Evolutionary conservation across 306 rosid genomes (phyloP).

Genomic region (Castanopsis chinensis): DNA sequence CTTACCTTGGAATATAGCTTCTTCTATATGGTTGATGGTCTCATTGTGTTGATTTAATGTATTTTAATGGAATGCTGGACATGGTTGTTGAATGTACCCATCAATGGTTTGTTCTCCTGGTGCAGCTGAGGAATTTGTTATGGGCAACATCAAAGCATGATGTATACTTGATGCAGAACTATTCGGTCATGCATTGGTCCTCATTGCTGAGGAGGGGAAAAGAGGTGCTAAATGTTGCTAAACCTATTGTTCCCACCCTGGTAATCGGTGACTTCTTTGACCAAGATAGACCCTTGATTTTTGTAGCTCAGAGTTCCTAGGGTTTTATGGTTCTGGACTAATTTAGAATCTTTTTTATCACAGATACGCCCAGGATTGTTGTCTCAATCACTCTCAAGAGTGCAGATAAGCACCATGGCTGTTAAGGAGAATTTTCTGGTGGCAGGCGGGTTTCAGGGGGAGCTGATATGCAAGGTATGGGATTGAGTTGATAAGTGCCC

Average conservation of each 20-base stretch:
- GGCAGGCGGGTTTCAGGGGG: conserved; percentile 95
- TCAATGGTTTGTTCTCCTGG: conserved; percentile 19
- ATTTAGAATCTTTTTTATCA: neutral
- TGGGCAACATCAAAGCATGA: conserved; percentile 98
- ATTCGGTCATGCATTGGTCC: conserved; percentile 91
- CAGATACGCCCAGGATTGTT: conserved; percentile 59
- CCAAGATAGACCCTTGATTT: neutral
- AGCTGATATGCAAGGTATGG: conserved; percentile 91
- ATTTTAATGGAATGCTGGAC: neutral
- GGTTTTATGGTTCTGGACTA: neutral
- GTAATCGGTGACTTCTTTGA: conserved; percentile 42
- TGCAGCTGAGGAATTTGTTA: conserved; percentile 84
- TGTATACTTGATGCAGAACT: conserved; percentile 90
- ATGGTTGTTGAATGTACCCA: conserved; percentile 26
- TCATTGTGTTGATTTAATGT: neutral
- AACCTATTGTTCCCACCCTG: conserved; percentile 63
- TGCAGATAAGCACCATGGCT: conserved; percentile 93
- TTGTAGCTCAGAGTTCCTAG: neutral
- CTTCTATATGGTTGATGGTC: too few species aligned
- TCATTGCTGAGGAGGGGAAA: conserved; percentile 62
- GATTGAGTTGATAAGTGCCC: neutral
- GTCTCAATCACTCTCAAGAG: conserved; percentile 67
- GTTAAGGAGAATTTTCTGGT: conserved; percentile 78
- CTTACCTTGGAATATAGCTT: neutral
- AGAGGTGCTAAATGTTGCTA: conserved; percentile 78